A percentile compares a stretch with the other conserved stretches of the same genome.
phyloP scores from a whole-genome alignment of 2,329 filamentous ascomycete genomes.

The Pezicula neosporulosa region DNA sequence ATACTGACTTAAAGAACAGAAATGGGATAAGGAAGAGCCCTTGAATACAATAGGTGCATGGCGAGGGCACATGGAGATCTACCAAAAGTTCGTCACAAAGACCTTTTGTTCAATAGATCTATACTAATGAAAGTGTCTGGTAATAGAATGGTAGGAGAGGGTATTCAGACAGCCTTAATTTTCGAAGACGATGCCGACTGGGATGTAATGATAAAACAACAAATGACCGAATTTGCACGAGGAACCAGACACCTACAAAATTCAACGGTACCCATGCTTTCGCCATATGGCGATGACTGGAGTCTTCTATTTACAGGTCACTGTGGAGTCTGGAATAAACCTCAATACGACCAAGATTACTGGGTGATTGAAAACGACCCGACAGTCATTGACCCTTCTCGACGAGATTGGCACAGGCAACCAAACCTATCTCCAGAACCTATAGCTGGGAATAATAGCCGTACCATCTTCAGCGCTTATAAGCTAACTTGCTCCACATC shows the following conservation, averaged over 20 bases:
- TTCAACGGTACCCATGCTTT: not conserved
- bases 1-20: not conserved
- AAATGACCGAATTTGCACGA: slow-evolving; percentile 23
- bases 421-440: not conserved
- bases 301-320: slow-evolving; percentile 31
- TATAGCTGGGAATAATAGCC: not conserved
- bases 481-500: not conserved
- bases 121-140: no score
- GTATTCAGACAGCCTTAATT: slow-evolving; percentile 26
- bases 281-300: slow-evolving; percentile 28
- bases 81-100: slow-evolving; percentile 16
- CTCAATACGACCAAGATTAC: not conserved
- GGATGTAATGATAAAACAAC: slow-evolving; percentile 32
- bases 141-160: not conserved
- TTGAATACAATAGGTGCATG: slow-evolving; percentile 35
- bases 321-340: slow-evolving; percentile 19
- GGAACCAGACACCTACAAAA: not conserved
- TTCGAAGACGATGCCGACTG: slow-evolving; percentile 40
- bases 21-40: slow-evolving; percentile 9
- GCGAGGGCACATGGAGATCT: slow-evolving; percentile 34
- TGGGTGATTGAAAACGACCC: slow-evolving; percentile 18
- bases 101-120: not conserved
- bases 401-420: not conserved
- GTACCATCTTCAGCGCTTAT: not conserved
- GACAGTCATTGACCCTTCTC: slow-evolving; percentile 7